A percentile compares a stretch with the other conserved stretches of the same genome.
These are phyloP conservation scores for Cephaloascus albidus DNA, from an alignment of 805 yeast species.

Conservation along the genomic window DNA sequence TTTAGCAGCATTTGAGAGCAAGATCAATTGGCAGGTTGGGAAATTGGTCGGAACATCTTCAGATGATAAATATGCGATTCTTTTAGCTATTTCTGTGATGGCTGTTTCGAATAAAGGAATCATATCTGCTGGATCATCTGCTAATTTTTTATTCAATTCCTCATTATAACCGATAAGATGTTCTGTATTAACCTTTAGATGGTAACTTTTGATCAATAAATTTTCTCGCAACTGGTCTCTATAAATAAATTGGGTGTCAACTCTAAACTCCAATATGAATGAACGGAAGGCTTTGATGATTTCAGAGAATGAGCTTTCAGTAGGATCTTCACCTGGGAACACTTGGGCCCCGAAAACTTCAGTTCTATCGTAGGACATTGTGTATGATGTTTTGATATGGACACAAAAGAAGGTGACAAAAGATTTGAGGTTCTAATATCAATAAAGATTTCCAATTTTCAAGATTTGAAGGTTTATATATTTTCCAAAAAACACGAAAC, in stretches of 20 bases:
- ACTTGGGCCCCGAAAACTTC: conserved; percentile 73
- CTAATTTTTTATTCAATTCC: conserved; percentile 72
- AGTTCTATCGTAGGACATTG: conserved; percentile 68
- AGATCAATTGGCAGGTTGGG: conserved; percentile 77
- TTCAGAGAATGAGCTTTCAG: conserved; percentile 58
- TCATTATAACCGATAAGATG: conserved; percentile 85
- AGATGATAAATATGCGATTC: conserved; percentile 44
- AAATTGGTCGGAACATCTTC: conserved; percentile 45
- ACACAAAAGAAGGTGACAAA: no score
- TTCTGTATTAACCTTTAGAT: conserved; percentile 66
- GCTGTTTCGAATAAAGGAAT: conserved; percentile 80
- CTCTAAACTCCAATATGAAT: conserved; percentile 79
- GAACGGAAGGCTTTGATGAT: conserved; percentile 68
- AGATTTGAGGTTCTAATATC: no score
- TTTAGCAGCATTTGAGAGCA: conserved; percentile 63
- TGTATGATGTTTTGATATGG: background rate
- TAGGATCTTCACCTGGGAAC: conserved; percentile 71
- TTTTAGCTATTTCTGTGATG: conserved; percentile 76
- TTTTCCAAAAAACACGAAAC: no score
- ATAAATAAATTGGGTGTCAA: conserved; percentile 75
- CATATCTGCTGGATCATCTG: conserved; percentile 83
- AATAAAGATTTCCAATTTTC: no score
- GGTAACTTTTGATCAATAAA: conserved; percentile 65
- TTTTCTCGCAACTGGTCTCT: conserved; percentile 88
- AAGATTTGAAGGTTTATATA: no score